Base-by-base conservation (phyloP, 2,329 filamentous ascomycete genomes). In the Botryotinia convoluta region DNA sequence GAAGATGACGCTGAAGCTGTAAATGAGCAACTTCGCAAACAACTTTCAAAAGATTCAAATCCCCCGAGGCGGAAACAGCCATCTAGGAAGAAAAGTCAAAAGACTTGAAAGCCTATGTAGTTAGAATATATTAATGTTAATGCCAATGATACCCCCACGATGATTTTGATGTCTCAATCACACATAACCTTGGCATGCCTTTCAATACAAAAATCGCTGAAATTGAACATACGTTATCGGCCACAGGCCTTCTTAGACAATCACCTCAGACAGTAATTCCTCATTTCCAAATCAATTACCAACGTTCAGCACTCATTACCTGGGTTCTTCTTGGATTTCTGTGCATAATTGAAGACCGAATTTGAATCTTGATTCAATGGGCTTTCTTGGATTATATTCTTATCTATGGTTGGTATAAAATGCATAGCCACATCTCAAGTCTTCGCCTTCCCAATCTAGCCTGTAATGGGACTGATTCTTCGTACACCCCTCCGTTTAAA, bases 81-180 rank as follows among this genome's bases (percentile, higher is more conserved):
- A 57, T 70, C 76, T 45, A 81, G 77, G 75, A 80, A 80, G 79
- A 80, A 80, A 76, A 77, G 79, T 63, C 79, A 78, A 73, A 81
- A 80, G 77, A 67, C 72, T 60, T 57, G 12, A 57, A 4, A 42
- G 20, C 35, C 18, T 42, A 18, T 32, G 37, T 59, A 57, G 48
- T 18, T 26, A 69, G 4, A 68, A 68, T 69, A 69, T 16, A 69
- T 57, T 69, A 69, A 69, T 69, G 48, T 42, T 57, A 69, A 69
- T 69, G 48, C 18, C 65, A 57, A 69, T 69, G 35, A 69, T 69
- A 69, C 65, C 51, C 35, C 51, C 65, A 54, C 18, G 18, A 67
- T 39, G 14, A 39, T 39, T 18, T 7, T 14, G 10, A 26, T 42
- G 26, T 42, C n/a, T 18, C 37, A 39, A 26, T 35, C 29, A 26